These are phyloP conservation scores for Suzukiozyma palmioleophila DNA, from an alignment of 1,139 yeast species.

Conservation along the genomic window DNA sequence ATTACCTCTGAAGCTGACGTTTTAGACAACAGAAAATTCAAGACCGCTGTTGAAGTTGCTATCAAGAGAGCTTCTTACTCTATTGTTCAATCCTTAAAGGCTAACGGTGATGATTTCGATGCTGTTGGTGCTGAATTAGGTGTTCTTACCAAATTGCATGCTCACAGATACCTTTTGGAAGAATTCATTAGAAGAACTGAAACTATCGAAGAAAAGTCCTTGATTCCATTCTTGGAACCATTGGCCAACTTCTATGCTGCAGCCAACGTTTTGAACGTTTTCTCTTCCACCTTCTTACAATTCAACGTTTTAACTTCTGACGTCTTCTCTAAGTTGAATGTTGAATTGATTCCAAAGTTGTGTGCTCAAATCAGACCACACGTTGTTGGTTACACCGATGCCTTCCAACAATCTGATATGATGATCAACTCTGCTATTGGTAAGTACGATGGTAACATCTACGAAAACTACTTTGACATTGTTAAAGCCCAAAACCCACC, in stretches of 20 bases:
- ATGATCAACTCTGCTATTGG: constrained; percentile 86
- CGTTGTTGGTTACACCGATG: constrained; percentile 80
- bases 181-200: constrained; percentile 35
- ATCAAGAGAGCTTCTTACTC: constrained; percentile 46
- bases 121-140: constrained; percentile 53
- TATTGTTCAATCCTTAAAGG: constrained; percentile 40
- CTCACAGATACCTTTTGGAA: constrained; percentile 51
- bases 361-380: constrained; percentile 57
- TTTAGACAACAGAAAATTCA: constrained; percentile 23
- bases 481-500: constrained; percentile 53
- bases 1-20: constrained; percentile 28
- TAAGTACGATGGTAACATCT: constrained; percentile 78
- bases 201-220: constrained; percentile 16
- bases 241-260: constrained; percentile 55
- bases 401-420: constrained; percentile 82
- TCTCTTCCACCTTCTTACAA: constrained; percentile 73
- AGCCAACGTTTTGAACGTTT: constrained; percentile 65
- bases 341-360: constrained; percentile 41
- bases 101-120: constrained; percentile 48
- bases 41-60: constrained; percentile 37
- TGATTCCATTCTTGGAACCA: constrained; percentile 25
- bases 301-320: constrained; percentile 44
- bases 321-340: constrained; percentile 37
- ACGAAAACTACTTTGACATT: constrained; percentile 63
- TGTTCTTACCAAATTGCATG: constrained; percentile 54